phyloP scores from a whole-genome alignment of 345 rosid species.

The Acer negundo region DNA sequence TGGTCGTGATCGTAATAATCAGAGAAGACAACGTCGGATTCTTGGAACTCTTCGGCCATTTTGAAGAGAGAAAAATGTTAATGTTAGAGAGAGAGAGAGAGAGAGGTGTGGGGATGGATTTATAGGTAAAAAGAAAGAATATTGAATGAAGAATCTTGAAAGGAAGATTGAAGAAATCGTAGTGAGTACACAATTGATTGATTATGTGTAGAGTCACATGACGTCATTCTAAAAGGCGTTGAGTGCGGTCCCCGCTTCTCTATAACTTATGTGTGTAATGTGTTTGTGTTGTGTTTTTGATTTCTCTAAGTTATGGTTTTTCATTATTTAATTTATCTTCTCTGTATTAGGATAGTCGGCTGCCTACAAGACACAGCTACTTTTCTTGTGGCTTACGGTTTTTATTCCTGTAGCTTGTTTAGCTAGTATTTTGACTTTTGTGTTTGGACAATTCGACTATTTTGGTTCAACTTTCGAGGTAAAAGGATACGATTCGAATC shows the following conservation, averaged over 20 bases:
- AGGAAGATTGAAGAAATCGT: conserved; percentile 23
- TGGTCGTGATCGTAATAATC: conserved; percentile 21
- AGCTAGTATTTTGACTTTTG: conserved; percentile 11
- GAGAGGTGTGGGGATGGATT: neutral
- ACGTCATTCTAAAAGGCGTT: conserved; percentile 39
- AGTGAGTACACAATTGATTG: conserved; percentile 29
- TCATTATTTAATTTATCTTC: no score
- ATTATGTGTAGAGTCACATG: conserved; percentile 31
- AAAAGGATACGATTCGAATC: no score
- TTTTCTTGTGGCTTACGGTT: conserved; percentile 18
- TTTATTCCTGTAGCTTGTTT: conserved; percentile 13
- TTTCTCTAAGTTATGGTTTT: neutral
- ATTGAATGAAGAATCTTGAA: no score
- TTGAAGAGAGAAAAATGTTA: neutral
- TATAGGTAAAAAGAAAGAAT: conserved; percentile 8
- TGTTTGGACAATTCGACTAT: no score
- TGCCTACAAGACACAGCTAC: neutral
- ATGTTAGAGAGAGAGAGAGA: neutral
- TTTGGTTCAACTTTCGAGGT: no score
- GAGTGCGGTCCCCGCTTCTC: conserved; percentile 56
- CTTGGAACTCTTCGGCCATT: conserved; percentile 61
- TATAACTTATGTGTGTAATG: neutral
- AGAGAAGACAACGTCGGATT: conserved; percentile 53
- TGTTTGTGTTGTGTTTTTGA: neutral
- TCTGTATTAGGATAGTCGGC: neutral